A percentile compares a stretch with the other conserved stretches of the same genome.
These are phyloP conservation scores for Theobroma grandiflorum DNA, from an alignment of 441 rosid genomes.

Conservation along the genomic window DNA sequence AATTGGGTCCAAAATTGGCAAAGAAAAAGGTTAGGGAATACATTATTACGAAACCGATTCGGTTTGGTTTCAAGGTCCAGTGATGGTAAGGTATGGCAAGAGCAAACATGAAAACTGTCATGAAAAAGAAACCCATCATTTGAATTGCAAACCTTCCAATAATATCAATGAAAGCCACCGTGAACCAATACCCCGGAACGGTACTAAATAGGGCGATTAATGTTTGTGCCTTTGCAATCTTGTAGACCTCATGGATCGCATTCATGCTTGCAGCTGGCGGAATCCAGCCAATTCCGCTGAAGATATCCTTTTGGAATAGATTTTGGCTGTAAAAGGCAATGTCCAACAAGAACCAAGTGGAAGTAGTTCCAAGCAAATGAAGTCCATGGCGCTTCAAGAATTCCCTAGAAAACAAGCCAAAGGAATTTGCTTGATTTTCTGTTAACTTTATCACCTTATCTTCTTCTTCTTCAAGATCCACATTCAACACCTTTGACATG, in stretches of 20 bases:
- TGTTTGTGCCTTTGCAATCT: conserved; percentile 57
- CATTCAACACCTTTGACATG: conserved; percentile 63
- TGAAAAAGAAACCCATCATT: conserved; percentile 59
- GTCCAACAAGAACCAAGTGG: conserved; percentile 66
- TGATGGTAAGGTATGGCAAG: conserved; percentile 59
- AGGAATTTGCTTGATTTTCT: conserved; percentile 29
- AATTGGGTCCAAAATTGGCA: conserved; percentile 66
- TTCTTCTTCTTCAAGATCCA: conserved; percentile 48
- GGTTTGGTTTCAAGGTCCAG: conserved; percentile 43
- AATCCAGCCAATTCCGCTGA: conserved; percentile 53
- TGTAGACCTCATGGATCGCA: conserved; percentile 53
- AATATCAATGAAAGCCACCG: conserved; percentile 46
- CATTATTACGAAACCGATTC: conserved; percentile 49
- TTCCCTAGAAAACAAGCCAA: conserved; percentile 57
- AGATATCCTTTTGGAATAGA: conserved; percentile 63
- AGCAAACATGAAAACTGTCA: conserved; percentile 68
- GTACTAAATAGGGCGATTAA: conserved; percentile 58
- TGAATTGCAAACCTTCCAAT: conserved; percentile 59
- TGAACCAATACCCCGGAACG: conserved; percentile 65
- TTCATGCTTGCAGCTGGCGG: conserved; percentile 49
- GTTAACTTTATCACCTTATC: conserved; percentile 33
- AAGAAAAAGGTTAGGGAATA: conserved; percentile 64
- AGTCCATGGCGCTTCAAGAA: conserved; percentile 61
- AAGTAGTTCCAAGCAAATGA: conserved; percentile 56
- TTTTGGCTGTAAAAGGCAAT: conserved; percentile 63